Conservation (phyloP, 2,329 filamentous ascomycete genomes). For the Epichloe sibirici region DNA sequence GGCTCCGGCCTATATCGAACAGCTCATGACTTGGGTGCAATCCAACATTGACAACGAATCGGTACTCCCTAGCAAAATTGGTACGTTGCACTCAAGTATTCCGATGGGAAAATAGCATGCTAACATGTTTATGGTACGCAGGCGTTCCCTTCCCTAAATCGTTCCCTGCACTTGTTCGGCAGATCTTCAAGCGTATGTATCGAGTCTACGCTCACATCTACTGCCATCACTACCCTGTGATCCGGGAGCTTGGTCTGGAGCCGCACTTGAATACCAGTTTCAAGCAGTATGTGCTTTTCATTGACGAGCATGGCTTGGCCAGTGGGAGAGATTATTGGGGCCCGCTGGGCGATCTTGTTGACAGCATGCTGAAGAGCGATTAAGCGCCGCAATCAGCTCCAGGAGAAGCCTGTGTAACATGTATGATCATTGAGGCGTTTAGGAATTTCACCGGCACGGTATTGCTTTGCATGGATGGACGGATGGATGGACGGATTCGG, state of each 20-base stretch:
- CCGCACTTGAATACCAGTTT: constrained; percentile 98
- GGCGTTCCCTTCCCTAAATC: constrained; percentile 91
- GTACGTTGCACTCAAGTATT: constrained; percentile 27
- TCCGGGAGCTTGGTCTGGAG: constrained; percentile 88
- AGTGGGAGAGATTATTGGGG: constrained; percentile 97
- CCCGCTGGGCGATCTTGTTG: constrained; percentile 85
- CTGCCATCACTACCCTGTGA: constrained; percentile 97
- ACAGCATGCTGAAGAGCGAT: constrained; percentile 94
- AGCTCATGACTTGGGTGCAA: constrained; percentile 95
- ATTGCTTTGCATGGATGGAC: constrained; percentile 1
- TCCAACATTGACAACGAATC: constrained; percentile 89
- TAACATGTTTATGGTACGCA: constrained; percentile 14
- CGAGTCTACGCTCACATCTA: constrained; percentile 98
- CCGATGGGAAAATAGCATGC: not conserved
- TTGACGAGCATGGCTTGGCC: constrained; percentile 88
- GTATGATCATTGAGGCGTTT: constrained; percentile 13
- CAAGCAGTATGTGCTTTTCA: constrained; percentile 98
- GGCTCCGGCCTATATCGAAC: constrained; percentile 93
- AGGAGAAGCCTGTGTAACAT: constrained; percentile 3
- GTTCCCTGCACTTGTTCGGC: constrained; percentile 77
- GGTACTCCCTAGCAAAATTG: constrained; percentile 88
- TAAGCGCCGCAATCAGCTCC: constrained; percentile 25
- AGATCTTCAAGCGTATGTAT: constrained; percentile 98
- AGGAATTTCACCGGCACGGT: constrained; percentile 4
- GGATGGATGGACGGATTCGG: not conserved